phyloP scores from a whole-genome alignment of 2,329 filamentous ascomycete genomes.

The Aspergillus ruber region DNA sequence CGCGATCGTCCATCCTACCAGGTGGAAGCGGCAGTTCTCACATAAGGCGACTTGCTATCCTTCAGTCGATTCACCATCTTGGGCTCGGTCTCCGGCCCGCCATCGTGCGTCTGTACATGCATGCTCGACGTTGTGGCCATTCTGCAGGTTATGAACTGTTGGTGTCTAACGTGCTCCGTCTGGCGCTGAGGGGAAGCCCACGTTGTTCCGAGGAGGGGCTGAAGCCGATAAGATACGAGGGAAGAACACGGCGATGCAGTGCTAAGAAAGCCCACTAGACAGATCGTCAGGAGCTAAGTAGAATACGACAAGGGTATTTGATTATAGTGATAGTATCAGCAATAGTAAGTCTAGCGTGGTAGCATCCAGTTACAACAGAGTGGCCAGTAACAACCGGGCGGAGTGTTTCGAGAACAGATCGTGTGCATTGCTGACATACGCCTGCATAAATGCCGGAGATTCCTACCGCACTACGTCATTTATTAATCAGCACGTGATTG shows the following conservation, averaged over 20 bases:
- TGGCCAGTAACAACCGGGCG: not conserved
- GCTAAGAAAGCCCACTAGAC: not conserved
- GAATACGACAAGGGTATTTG: too few relatives aligned
- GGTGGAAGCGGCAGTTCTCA: slow-evolving; percentile 31
- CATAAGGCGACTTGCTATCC: slow-evolving; percentile 62
- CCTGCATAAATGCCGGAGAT: slow-evolving; percentile 15
- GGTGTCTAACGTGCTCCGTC: slow-evolving; percentile 10
- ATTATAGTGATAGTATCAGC: not conserved
- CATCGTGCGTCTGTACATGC: slow-evolving; percentile 22
- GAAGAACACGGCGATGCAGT: not conserved
- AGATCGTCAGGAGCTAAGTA: not conserved
- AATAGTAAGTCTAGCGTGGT: not conserved
- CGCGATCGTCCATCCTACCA: not conserved
- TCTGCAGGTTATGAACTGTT: slow-evolving; percentile 7
- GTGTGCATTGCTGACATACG: not conserved
- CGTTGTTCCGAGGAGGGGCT: slow-evolving; percentile 8
- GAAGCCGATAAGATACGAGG: slow-evolving; percentile 6
- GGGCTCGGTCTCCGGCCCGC: slow-evolving; percentile 15
- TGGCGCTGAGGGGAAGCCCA: slow-evolving; percentile 6
- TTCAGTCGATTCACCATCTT: slow-evolving; percentile 51
- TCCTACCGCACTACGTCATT: slow-evolving; percentile 27
- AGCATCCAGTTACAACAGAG: too few relatives aligned
- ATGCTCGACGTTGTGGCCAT: slow-evolving; percentile 24
- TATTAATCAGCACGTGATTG: slow-evolving; percentile 12
- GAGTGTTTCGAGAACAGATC: not conserved